Base-by-base conservation (phyloP, 164 flowering plant genomes). In the Magnolia kwangsiensis region DNA sequence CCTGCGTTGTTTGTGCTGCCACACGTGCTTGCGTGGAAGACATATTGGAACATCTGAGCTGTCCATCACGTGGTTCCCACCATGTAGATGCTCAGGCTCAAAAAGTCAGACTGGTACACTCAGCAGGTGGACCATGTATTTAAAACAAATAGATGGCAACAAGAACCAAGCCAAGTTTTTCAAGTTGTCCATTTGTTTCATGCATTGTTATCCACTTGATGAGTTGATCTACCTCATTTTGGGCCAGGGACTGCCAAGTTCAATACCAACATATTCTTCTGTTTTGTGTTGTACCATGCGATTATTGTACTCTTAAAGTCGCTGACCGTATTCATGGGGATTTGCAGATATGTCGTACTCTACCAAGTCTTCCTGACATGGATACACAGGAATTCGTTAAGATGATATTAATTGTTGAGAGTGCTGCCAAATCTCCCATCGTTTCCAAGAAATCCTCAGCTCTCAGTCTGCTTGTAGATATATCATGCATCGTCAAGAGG, bases 271-370 rank as follows among this genome's bases (percentile, higher is more conserved):
- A 55, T 55, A 16, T 55, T 55, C 61, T 3, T 16, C 61, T 55
- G 61, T 11, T 55, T 55, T 55, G 11, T 3, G 16, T 55, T 55
- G 16, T 3, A 11, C 13, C 13, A 9, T 55, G 61, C 14, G 61
- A 16, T 37, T 11, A 4, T 55, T 16, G 18, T 16, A 55, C 18
- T 14, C 18, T 55, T 66, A 31, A 10, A 63, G 1, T 31, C n/a
- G 37, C 72, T 81, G 70, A 79, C 71, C 77, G 58, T 20, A 37
- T 74, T 72, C 55, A 55, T 80, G 37, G 76, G 27, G 16, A 72
- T 73, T 72, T 86, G 83, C 89, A 90, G 97, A 77, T 88, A 31
- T 77, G 86, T 76, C 63, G 76, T 75, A n/a, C 8, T 50, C 61
- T 76, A 64, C 77, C 79, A 18, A 74, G 51, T 69, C 67, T 80